Base-by-base conservation (phyloP, 2,329 filamentous ascomycete genomes). In the Beauveria scarabaeidicola region DNA sequence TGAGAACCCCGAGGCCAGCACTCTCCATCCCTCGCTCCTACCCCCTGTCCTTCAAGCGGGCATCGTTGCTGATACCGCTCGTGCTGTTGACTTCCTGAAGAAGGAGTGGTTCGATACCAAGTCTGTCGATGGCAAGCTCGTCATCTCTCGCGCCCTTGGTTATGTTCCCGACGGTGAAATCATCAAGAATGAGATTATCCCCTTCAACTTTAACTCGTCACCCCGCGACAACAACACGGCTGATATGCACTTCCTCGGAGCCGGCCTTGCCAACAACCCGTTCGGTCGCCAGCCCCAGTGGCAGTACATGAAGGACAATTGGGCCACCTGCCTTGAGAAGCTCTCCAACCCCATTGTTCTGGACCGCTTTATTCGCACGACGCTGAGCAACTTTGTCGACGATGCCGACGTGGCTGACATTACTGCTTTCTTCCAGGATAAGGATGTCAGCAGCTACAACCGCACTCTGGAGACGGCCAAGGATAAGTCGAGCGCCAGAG, bases 91-190 rank as follows among this genome's bases (percentile, higher is more conserved):
- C 29, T 81, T 86, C 8, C 81, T 99, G 58, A 91, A 93, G 77
- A 84, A 90, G 58, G 92, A 97, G 71, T 97, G 90, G 81, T 81
- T 85, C 63, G 86, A 79, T 54, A 94, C 91, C 13, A 87, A 88
- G 56, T 90, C 91, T 8, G 86, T 97, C 41, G 94, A 97, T 68
- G 92, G 91, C 67, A 95, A 92, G 74, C 91, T 96, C 66, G 89
- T 96, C 64, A 88, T 85, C 65, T 82, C 97, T 3, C 78, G 82
- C 41, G 84, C 89, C 4, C 81, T 99, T 48, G 91, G 91, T 38
- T 84, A 86, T 43, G 85, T 89, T 21, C 86, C 87, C 66, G 84
- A 90, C 59, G 70, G 75, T 11, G 82, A 85, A 10, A 77, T 97
- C 32, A 85, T 95, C 48, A 77, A 81, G 60, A 74, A 74, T 74